phyloP scores from a whole-genome alignment of 225 moss, liverwort and hornwort genomes.

The Takakia lepidozioides region DNA sequence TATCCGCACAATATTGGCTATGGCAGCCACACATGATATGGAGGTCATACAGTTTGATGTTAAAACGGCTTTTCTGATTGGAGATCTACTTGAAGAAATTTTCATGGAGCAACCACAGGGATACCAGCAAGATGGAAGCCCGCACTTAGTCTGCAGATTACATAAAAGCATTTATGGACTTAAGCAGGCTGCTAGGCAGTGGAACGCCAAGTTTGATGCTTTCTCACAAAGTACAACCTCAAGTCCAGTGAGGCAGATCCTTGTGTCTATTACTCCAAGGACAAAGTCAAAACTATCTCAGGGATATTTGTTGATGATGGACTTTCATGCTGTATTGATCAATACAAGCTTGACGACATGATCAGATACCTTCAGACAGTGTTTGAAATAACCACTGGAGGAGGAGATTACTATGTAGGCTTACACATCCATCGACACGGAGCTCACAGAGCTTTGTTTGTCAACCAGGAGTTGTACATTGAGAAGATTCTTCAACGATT shows the following conservation, averaged over 20 bases:
- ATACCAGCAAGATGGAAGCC: not conserved
- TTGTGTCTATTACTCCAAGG: not conserved
- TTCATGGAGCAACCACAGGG: slow-evolving; percentile 1
- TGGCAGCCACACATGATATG: not conserved
- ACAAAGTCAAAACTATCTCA: not conserved
- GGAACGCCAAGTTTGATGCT: not conserved
- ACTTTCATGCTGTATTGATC: not conserved
- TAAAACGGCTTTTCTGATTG: not conserved
- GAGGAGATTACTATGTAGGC: not conserved
- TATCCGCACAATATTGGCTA: slow-evolving; percentile 5
- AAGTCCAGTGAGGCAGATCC: not conserved
- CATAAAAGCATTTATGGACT: not conserved
- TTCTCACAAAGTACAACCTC: not conserved
- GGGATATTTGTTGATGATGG: not conserved
- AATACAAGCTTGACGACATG: not conserved
- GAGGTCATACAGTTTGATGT: not conserved
- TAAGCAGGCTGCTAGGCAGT: not conserved
- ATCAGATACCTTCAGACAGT: not conserved
- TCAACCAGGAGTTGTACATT: no score
- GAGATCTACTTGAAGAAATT: not conserved
- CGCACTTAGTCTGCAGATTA: not conserved
- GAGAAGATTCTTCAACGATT: no score
- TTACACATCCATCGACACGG: not conserved
- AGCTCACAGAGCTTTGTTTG: no score
- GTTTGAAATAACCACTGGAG: not conserved